Evolutionary conservation across 345 rosid genomes (phyloP).

Genomic region (Crucihimalaya himalaica): DNA sequence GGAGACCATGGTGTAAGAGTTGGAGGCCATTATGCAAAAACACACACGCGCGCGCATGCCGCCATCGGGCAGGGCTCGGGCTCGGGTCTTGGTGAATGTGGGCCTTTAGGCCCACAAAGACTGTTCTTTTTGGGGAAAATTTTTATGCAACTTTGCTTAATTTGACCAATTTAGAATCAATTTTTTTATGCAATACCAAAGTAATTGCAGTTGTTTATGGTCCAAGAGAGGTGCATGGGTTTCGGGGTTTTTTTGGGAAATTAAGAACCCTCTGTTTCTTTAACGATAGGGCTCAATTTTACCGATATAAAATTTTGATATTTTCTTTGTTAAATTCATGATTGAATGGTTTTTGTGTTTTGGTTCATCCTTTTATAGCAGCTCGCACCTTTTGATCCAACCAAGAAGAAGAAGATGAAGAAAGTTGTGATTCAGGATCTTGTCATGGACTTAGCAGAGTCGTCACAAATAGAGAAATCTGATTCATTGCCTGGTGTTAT

Average conservation of each 20-base stretch:
- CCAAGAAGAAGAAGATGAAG: conserved; percentile 98
- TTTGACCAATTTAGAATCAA: too few relatives aligned
- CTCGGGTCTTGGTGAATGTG: too few relatives aligned
- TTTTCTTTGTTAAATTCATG: neutral
- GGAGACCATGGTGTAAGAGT: too few relatives aligned
- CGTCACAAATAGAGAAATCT: conserved; percentile 63
- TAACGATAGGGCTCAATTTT: neutral
- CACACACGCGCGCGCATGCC: too few relatives aligned
- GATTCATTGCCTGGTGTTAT: conserved; percentile 70
- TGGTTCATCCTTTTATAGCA: conserved; percentile 25
- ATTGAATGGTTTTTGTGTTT: neutral
- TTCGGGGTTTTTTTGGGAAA: neutral
- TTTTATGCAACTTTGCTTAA: too few relatives aligned
- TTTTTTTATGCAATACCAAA: too few relatives aligned
- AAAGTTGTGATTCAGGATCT: conserved; percentile 66
- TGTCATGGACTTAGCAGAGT: conserved; percentile 63
- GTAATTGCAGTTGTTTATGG: too few relatives aligned
- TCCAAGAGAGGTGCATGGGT: too few relatives aligned
- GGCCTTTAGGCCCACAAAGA: too few relatives aligned
- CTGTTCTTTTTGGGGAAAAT: too few relatives aligned
- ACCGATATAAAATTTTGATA: neutral
- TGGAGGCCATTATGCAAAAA: too few relatives aligned
- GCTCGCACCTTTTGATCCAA: conserved; percentile 88
- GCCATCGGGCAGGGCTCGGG: too few relatives aligned
- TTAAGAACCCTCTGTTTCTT: neutral